Conservation (phyloP, 78 protist species). For the Dictyostelium brefeldianum region DNA sequence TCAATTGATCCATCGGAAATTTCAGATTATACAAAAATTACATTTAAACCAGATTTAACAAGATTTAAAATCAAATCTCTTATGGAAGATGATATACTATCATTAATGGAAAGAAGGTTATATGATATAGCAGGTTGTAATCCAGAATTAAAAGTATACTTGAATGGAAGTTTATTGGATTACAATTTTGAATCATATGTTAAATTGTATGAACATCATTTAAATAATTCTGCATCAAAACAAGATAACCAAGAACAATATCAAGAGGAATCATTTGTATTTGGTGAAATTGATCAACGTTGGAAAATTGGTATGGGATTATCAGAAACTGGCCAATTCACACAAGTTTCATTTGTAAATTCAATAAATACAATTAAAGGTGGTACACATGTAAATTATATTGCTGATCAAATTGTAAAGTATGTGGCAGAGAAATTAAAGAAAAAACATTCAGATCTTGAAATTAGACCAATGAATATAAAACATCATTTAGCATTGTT, state of each 20-base stretch:
- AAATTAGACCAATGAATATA: slow-evolving; percentile 90
- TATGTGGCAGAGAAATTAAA: slow-evolving; percentile 15
- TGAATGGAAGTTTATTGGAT: slow-evolving; percentile 50
- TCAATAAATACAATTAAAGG: slow-evolving; percentile 97
- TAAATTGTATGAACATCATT: slow-evolving; percentile 50
- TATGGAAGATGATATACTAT: slow-evolving; percentile 90
- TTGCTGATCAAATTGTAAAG: slow-evolving; percentile 85
- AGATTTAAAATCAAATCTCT: slow-evolving; percentile 87
- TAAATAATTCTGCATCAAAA: not conserved
- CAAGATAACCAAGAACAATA: slow-evolving; percentile 12
- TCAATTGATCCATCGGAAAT: too few relatives aligned
- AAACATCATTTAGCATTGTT: slow-evolving; percentile 94
- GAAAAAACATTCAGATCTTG: slow-evolving; percentile 52
- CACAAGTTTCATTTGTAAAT: slow-evolving; percentile 97
- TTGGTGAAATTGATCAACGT: slow-evolving; percentile 23
- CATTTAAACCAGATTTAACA: slow-evolving; percentile 87
- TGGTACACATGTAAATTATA: slow-evolving; percentile 97
- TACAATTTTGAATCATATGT: slow-evolving; percentile 86
- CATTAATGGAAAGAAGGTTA: slow-evolving; percentile 89
- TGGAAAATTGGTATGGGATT: slow-evolving; percentile 80
- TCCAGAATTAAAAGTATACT: slow-evolving; percentile 42
- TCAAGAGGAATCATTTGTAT: slow-evolving; percentile 15
- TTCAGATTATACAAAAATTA: slow-evolving; percentile 87
- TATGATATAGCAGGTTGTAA: slow-evolving; percentile 95
- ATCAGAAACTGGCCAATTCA: slow-evolving; percentile 31